Percentiles rank a stretch among this genome's conserved stretches.
Evolutionary conservation across 768 basidiomycete genomes (phyloP).

Genomic region (Hericium rajendrae): DNA sequence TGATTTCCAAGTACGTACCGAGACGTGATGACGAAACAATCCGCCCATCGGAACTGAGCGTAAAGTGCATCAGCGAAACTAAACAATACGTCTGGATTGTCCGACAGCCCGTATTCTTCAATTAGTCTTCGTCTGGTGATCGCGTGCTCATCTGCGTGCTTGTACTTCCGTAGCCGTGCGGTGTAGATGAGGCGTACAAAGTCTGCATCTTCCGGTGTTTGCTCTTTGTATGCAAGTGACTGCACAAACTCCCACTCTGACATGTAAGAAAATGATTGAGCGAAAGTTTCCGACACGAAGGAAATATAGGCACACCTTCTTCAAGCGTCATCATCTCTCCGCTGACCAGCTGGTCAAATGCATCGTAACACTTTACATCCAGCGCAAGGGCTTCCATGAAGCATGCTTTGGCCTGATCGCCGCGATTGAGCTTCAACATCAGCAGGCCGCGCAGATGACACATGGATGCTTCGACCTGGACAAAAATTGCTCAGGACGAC

Average conservation of each 20-base stretch:
- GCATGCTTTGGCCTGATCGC: conserved; percentile 84
- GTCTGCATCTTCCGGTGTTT: conserved; percentile 80
- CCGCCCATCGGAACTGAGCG: conserved; percentile 83
- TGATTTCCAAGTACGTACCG: conserved; percentile 35
- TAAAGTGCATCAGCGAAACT: conserved; percentile 89
- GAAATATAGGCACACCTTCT: conserved; percentile 55
- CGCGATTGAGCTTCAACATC: conserved; percentile 89
- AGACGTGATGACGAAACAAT: conserved; percentile 83
- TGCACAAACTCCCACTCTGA: conserved; percentile 96
- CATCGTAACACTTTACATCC: conserved; percentile 96
- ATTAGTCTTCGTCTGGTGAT: conserved; percentile 70
- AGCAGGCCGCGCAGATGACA: conserved; percentile 89
- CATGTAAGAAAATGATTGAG: background rate
- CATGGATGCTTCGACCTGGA: conserved; percentile 92
- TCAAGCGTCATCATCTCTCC: conserved; percentile 95
- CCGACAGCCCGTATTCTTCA: conserved; percentile 72
- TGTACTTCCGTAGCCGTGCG: conserved; percentile 83
- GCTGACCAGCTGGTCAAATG: conserved; percentile 81
- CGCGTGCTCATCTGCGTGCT: conserved; percentile 74
- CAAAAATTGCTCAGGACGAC: background rate
- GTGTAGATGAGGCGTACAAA: conserved; percentile 93
- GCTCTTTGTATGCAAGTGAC: conserved; percentile 69
- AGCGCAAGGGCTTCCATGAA: conserved; percentile 93
- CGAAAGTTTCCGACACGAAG: background rate
- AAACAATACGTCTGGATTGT: conserved; percentile 89